Conservation (phyloP, 192 early-diverging fungal species). For the Helicostylum pulchrum region DNA sequence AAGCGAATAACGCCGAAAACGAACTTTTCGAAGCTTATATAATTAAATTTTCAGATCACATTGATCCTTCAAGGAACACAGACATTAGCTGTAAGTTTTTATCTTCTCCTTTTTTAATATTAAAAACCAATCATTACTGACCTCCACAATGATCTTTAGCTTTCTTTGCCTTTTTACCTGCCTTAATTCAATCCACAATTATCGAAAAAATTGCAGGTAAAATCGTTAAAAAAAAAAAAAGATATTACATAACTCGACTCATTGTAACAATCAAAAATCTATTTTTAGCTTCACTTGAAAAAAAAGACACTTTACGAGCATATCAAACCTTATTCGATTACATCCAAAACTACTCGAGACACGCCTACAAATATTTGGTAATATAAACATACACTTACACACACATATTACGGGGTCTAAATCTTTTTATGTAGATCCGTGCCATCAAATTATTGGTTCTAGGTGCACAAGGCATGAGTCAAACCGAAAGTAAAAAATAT, state of each 20-base stretch:
- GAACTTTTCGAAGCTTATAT: slow-evolving; percentile 26
- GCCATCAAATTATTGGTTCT: slow-evolving; percentile 21
- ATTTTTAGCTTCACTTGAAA: slow-evolving; percentile 7
- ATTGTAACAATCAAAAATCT: slow-evolving; percentile 7
- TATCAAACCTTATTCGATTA: slow-evolving; percentile 28
- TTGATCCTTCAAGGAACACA: slow-evolving; percentile 22
- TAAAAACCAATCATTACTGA: neutral
- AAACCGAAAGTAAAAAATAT: slow-evolving; percentile 9
- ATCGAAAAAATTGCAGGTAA: slow-evolving; percentile 32
- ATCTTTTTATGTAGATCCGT: slow-evolving; percentile 26
- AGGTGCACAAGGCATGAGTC: slow-evolving; percentile 8
- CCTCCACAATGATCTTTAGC: too few species aligned
- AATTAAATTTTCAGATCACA: slow-evolving; percentile 23
- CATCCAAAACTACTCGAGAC: slow-evolving; percentile 24
- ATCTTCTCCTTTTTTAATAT: neutral
- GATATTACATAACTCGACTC: neutral
- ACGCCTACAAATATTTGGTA: slow-evolving; percentile 34
- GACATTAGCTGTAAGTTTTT: slow-evolving; percentile 20
- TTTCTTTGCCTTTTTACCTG: slow-evolving; percentile 27
- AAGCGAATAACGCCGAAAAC: slow-evolving; percentile 28
- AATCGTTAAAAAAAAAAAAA: too few species aligned
- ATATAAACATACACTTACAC: neutral
- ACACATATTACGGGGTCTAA: neutral
- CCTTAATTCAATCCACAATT: slow-evolving; percentile 26
- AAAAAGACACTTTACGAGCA: slow-evolving; percentile 23